Evolutionary conservation across 768 basidiomycete species (phyloP).

Genomic region (Lentinula raphanica): DNA sequence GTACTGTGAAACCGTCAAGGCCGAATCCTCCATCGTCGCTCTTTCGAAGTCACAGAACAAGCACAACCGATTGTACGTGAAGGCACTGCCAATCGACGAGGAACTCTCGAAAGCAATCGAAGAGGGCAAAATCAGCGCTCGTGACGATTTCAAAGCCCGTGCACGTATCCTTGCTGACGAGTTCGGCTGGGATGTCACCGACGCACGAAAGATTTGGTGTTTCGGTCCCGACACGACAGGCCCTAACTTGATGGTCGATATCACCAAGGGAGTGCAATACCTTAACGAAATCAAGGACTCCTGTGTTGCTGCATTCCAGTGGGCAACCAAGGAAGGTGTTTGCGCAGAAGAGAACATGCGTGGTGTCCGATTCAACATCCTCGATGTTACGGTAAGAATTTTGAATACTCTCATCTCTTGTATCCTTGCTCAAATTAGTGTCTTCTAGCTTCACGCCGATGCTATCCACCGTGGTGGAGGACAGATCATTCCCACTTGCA

Average conservation of each 20-base stretch:
- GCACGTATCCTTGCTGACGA: constrained; percentile 96
- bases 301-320: constrained; percentile 98
- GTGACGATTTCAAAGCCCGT: constrained; percentile 97
- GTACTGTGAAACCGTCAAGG: constrained; percentile 95
- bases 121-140: constrained; percentile 72
- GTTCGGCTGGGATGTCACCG: constrained; percentile 97
- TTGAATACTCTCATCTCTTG: neutral
- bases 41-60: constrained; percentile 99
- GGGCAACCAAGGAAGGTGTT: constrained; percentile 99
- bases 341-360: constrained; percentile 98
- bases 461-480: constrained; percentile 99
- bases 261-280: constrained; percentile 99
- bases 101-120: constrained; percentile 94
- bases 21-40: constrained; percentile 93
- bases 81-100: constrained; percentile 91
- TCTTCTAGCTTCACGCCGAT: constrained; percentile 82
- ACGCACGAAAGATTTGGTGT: constrained; percentile 99
- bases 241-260: constrained; percentile 94
- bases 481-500: constrained; percentile 94
- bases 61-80: constrained; percentile 96
- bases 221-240: constrained; percentile 99
- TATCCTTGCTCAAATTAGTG: neutral
- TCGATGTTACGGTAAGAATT: constrained; percentile 82
- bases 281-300: constrained; percentile 99
- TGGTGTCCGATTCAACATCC: constrained; percentile 91